These are phyloP conservation scores for Poa annua DNA, from an alignment of 176 grass and related monocot species.

Conservation along the genomic window DNA sequence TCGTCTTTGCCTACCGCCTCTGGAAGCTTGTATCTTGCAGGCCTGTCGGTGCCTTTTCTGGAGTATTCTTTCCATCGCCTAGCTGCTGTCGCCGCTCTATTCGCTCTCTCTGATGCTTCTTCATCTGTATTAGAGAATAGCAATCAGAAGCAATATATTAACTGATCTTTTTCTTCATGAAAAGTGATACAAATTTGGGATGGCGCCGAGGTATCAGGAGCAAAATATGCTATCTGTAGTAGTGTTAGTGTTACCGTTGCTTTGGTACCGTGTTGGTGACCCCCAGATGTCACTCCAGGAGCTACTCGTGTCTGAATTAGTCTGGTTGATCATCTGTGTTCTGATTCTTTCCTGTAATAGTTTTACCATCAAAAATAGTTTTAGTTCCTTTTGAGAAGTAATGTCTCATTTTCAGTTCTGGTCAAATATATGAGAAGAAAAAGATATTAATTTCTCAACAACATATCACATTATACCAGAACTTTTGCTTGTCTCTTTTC, in stretches of 20 bases:
- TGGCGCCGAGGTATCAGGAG: neutral
- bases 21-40: constrained; percentile 69
- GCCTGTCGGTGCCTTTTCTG: constrained; percentile 57
- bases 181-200: neutral
- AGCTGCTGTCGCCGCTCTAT: constrained; percentile 70
- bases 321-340: constrained; percentile 64
- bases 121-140: constrained; percentile 47
- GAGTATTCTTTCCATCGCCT: constrained; percentile 93
- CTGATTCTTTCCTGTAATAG: constrained; percentile 64
- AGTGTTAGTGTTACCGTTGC: constrained; percentile 48
- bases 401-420: neutral
- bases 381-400: neutral
- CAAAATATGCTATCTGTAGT: neutral
- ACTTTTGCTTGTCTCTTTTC: constrained; percentile 88
- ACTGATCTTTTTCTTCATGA: neutral
- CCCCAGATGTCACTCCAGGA: constrained; percentile 83
- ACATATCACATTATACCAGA: constrained; percentile 50
- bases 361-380: neutral
- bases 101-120: constrained; percentile 68
- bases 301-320: constrained; percentile 56
- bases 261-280: constrained; percentile 45
- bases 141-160: constrained; percentile 14
- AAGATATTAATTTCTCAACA: neutral
- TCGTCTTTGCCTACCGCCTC: constrained; percentile 71
- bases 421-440: neutral